Base-by-base conservation (phyloP, 1,284 basidiomycete species). In the Ceratobasidium sp. region DNA sequence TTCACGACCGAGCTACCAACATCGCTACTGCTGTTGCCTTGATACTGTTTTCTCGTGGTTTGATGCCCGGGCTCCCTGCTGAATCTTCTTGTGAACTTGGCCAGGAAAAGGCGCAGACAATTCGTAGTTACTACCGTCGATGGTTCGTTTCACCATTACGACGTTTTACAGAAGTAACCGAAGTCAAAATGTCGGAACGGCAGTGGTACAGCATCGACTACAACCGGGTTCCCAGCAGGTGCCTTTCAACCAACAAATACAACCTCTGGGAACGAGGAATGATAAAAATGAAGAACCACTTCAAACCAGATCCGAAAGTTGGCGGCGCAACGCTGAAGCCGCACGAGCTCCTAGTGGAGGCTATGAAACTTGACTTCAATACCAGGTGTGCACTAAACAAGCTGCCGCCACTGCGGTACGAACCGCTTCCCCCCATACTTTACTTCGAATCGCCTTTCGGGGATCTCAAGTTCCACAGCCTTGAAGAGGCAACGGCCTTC, bases 281-380 rank as follows among this genome's bases (percentile, higher is more conserved):
- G 0, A 81, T 84, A 4, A 82, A 90, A 0, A 90, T 92, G 81
- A 80, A 85, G 68, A 78, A 81, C 58, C 92, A 89, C 79, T 82
- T 92, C 3, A 74, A 78, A 1, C 89, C 90, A 2, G 84, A 84
- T 78, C 82, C 80, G 78, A 82, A 76, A 41, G 89, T 91, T 74
- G 87, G 85, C 74, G 89, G 89, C 1, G 88, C 88, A 0, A 88
- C 88, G 1, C 84, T 91, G 19, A 79, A 88, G 74, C 89, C 90
- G 0, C 88, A 90, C 77, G 81, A 86, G 77, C 82, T 90, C 24
- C 81, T 88, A 19, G 78, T 77, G 9, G 80, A 87, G 74, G 83
- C 84, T 0, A 29, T 83, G 3, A 68, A 56, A 16, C 37, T 62
- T 6, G 24, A 31, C 11, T 34, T 39, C 29, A 31, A 63, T 11